A percentile compares a stretch with the other conserved stretches of the same genome.
Conservation (phyloP, 2,329 filamentous ascomycete genomes). For the Ciborinia camelliae region DNA sequence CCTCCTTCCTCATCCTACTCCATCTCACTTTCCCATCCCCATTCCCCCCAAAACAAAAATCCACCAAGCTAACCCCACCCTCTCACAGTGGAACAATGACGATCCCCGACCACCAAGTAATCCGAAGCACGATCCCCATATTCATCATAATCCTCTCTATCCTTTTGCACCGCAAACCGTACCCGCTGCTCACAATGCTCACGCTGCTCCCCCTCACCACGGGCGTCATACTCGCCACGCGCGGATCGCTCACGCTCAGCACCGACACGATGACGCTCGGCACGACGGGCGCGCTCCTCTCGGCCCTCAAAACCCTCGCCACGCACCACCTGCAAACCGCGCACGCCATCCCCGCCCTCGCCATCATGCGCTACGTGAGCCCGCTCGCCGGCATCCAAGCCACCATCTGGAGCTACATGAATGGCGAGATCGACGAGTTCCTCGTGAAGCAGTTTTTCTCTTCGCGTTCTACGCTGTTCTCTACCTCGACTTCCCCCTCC, state of each 20-base stretch:
- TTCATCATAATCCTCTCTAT: slow-evolving; percentile 61
- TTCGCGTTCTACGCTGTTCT: too few species aligned
- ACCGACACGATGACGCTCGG: slow-evolving; percentile 47
- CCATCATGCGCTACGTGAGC: slow-evolving; percentile 50
- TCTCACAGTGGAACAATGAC: slow-evolving; percentile 51
- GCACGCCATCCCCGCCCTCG: background rate
- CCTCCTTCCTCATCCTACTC: too few species aligned
- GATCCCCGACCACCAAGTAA: slow-evolving; percentile 63
- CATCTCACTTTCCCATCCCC: too few species aligned
- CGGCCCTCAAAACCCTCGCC: slow-evolving; percentile 3
- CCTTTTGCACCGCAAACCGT: slow-evolving; percentile 48
- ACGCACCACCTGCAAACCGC: background rate
- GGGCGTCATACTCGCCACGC: slow-evolving; percentile 56
- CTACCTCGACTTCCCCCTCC: slow-evolving; percentile 22
- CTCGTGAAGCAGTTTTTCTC: slow-evolving; percentile 14
- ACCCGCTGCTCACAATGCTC: slow-evolving; percentile 54
- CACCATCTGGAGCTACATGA: slow-evolving; percentile 48
- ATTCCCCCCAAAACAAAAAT: too few species aligned
- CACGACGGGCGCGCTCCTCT: background rate
- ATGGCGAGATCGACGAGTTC: slow-evolving; percentile 50
- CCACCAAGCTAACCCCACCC: background rate
- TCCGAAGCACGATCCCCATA: slow-evolving; percentile 59
- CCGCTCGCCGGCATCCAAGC: slow-evolving; percentile 57
- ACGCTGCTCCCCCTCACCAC: slow-evolving; percentile 59
- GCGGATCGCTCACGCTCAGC: slow-evolving; percentile 50